Conservation (phyloP, 1,284 basidiomycete species). For the Puccinia coronata region DNA sequence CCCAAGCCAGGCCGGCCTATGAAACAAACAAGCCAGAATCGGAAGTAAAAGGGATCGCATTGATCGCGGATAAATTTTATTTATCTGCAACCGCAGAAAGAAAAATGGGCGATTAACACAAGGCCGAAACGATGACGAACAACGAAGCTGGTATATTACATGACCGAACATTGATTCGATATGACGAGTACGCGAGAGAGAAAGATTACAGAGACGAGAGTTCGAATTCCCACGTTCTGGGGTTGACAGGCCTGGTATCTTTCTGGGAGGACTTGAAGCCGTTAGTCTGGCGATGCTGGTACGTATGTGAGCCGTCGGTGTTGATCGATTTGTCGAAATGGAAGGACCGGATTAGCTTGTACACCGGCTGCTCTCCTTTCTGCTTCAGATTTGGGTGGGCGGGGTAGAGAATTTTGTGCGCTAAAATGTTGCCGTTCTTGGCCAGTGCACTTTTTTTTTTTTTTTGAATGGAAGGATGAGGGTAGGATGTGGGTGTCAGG, state of each 20-base stretch:
- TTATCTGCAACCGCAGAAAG: no score
- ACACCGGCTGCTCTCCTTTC: slow-evolving; percentile 66
- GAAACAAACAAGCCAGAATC: no score
- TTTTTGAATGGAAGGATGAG: slow-evolving; percentile 53
- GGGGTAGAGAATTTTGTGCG: slow-evolving; percentile 58
- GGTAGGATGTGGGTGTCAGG: no score
- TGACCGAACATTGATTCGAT: no score
- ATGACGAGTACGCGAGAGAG: background rate
- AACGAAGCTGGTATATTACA: no score
- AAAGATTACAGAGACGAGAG: background rate
- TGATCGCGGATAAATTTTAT: no score
- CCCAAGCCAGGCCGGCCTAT: no score
- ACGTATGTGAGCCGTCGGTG: slow-evolving; percentile 60
- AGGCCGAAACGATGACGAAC: no score
- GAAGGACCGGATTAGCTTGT: slow-evolving; percentile 77
- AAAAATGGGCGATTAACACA: no score
- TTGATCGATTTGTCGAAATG: slow-evolving; percentile 67
- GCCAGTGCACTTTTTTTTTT: slow-evolving; percentile 63
- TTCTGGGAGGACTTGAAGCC: slow-evolving; percentile 63
- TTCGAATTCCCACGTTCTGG: slow-evolving; percentile 34
- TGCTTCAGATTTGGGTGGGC: slow-evolving; percentile 53
- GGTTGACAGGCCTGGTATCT: background rate
- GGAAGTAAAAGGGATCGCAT: no score
- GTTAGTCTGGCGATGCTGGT: slow-evolving; percentile 87
- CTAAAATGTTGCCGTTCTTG: slow-evolving; percentile 67